Evolutionary conservation across 352 stramenopile species (phyloP), one percentile per base, ranked within the genome.

Genomic region (Phytophthora cactorum): DNA sequence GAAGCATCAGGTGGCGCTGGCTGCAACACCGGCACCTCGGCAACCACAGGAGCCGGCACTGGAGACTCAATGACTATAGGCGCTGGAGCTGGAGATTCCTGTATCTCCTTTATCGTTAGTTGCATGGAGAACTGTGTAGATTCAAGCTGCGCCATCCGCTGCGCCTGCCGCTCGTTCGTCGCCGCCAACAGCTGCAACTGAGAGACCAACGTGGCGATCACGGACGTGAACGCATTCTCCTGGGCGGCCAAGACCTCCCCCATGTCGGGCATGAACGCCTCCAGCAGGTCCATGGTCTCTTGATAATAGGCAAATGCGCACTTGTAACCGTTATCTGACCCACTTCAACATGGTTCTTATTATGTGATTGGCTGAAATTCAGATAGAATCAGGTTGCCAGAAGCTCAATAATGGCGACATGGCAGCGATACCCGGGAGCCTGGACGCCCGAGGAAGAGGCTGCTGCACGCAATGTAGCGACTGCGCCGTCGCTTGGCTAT

Each of bases 211-310:
- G 81, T 73, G 14, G 68, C 56, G 46, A 92, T 70, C 11, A 82
- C 78, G 32, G 78, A 87, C 52, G 70, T 81, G 25, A 91, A 56
- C 10, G 84, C 70, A n/a, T 53, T 70, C 62, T 92, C 84, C 68
- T 92, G 84, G 12, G 82, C 77, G 0, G 70, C 75, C 51, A 92
- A 77, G 31, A 91, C 75, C 50, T 78, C 79, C 46, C 70, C 81
- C 70, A 92, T 82, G 50, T 84, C 82, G 28, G 82, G 84, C 61
- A 92, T 73, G 43, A 90, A 57, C 55, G 90, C 80, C 55, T 89
- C 84, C 29, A 92, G 75, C 50, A 70, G 62, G 59, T 77, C 84
- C 84, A 92, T 92, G 22, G 12, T 60, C 36, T 17, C 12, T 39
- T 11, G 14, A 52, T 12, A 38, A 12, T 7, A 11, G 10, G 6